Conservation (phyloP, 768 basidiomycete species). For the Phlebiopsis gigantea region DNA sequence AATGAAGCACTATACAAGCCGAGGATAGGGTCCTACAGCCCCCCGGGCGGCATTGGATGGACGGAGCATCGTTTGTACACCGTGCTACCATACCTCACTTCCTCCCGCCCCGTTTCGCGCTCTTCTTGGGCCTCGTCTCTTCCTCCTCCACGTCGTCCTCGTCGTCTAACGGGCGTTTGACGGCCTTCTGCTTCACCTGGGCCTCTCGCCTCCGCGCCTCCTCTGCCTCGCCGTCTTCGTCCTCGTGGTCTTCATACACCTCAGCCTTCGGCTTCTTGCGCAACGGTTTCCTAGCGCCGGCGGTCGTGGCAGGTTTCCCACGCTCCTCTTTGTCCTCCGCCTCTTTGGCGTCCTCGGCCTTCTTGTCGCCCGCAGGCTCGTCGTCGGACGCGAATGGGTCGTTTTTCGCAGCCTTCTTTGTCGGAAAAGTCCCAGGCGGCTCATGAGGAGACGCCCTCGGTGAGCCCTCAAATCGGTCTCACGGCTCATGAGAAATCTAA, state of each 20-base stretch:
- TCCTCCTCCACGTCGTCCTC: slow-evolving; percentile 22
- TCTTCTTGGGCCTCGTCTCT: slow-evolving; percentile 30
- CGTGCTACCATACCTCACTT: slow-evolving; percentile 14
- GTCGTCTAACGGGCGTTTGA: slow-evolving; percentile 11
- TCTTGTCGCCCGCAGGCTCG: slow-evolving; percentile 20
- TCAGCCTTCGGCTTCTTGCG: slow-evolving; percentile 3
- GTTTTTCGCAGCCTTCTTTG: slow-evolving; percentile 31
- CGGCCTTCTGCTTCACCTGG: slow-evolving; percentile 5
- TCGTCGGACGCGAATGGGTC: slow-evolving; percentile 60
- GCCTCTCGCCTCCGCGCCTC: slow-evolving; percentile 10
- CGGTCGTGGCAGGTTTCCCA: slow-evolving; percentile 6
- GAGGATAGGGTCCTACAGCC: not conserved
- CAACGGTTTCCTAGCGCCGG: slow-evolving; percentile 16
- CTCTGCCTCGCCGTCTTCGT: not conserved
- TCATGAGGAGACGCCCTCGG: too few relatives aligned
- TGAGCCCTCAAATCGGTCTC: too few relatives aligned
- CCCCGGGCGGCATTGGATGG: not conserved
- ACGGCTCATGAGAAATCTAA: too few relatives aligned
- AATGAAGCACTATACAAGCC: not conserved
- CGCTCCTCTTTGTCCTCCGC: not conserved
- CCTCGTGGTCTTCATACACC: slow-evolving; percentile 14
- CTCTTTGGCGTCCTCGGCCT: slow-evolving; percentile 11
- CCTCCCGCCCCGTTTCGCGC: slow-evolving; percentile 22
- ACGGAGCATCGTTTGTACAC: not conserved
- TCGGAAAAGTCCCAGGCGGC: too few relatives aligned